These are phyloP conservation scores for Cucumis melo DNA, from an alignment of 306 rosid species.

Conservation along the genomic window DNA sequence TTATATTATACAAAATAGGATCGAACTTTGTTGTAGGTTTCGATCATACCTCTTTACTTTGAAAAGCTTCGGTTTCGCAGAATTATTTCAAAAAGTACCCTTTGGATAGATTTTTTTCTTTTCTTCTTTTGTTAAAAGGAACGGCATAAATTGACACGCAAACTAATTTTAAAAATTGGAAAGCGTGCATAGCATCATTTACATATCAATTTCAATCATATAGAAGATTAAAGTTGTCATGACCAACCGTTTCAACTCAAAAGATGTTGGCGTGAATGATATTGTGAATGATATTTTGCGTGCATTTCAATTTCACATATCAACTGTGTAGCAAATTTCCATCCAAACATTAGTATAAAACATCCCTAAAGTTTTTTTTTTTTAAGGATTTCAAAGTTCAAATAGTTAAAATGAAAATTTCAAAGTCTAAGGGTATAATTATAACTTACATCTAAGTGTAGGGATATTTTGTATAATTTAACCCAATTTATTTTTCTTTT, in stretches of 20 bases:
- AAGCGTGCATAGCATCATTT: background rate
- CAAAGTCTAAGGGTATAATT: too few relatives aligned
- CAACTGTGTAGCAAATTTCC: background rate
- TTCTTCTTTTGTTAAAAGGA: background rate
- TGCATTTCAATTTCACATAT: too few relatives aligned
- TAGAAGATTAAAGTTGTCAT: background rate
- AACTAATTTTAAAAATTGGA: background rate
- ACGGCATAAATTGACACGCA: too few relatives aligned
- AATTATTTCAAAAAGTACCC: background rate
- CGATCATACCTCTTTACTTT: background rate
- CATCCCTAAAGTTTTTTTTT: too few relatives aligned
- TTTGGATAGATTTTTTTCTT: background rate
- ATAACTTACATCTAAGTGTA: too few relatives aligned
- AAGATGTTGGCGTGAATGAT: background rate
- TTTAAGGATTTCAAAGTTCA: too few relatives aligned
- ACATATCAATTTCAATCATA: background rate
- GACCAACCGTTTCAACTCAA: background rate
- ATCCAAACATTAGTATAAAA: too few relatives aligned
- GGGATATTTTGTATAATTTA: too few relatives aligned
- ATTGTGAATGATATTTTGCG: background rate
- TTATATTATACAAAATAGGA: background rate
- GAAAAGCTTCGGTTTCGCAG: too few relatives aligned
- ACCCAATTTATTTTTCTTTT: background rate
- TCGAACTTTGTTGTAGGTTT: background rate
- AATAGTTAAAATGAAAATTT: too few relatives aligned